phyloP scores from a whole-genome alignment of 176 grass and related monocot species.

The Poa pratensis region DNA sequence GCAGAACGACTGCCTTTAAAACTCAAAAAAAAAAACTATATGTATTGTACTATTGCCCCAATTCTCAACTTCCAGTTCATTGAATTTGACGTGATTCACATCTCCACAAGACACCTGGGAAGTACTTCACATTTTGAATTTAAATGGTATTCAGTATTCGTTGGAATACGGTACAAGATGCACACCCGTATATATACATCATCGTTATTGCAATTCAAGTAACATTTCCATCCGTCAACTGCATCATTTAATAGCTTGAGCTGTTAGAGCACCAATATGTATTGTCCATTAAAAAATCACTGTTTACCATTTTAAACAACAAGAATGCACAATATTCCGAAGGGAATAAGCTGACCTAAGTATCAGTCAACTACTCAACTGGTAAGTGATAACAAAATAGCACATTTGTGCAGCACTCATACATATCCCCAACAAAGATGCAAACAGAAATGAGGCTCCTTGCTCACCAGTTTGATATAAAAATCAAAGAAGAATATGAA shows the following conservation, averaged over 20 bases:
- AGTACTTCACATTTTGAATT: conserved; percentile 4
- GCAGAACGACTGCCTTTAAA: too few relatives aligned
- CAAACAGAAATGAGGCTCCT: background rate
- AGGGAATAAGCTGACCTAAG: background rate
- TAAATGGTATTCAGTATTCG: background rate
- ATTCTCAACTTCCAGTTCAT: conserved; percentile 3
- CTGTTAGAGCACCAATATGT: background rate
- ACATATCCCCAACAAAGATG: conserved; percentile 11
- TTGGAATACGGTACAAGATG: background rate
- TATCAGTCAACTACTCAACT: conserved; percentile 3
- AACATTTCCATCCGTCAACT: background rate
- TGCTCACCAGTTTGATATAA: conserved; percentile 20
- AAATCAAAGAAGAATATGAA: conserved; percentile 45
- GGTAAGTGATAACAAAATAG: background rate
- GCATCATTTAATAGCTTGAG: background rate
- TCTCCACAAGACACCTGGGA: background rate
- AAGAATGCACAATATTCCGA: conserved; percentile 14
- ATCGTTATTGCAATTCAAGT: background rate
- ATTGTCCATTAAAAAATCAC: background rate
- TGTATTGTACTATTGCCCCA: background rate
- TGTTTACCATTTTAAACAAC: background rate
- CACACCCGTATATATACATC: background rate
- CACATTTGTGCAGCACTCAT: background rate
- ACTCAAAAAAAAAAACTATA: background rate
- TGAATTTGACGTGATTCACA: background rate